Percentiles rank a stretch among this genome's conserved stretches.
Evolutionary conservation across 1,284 basidiomycete genomes (phyloP).

Genomic region (Ceratobasidium sp.): DNA sequence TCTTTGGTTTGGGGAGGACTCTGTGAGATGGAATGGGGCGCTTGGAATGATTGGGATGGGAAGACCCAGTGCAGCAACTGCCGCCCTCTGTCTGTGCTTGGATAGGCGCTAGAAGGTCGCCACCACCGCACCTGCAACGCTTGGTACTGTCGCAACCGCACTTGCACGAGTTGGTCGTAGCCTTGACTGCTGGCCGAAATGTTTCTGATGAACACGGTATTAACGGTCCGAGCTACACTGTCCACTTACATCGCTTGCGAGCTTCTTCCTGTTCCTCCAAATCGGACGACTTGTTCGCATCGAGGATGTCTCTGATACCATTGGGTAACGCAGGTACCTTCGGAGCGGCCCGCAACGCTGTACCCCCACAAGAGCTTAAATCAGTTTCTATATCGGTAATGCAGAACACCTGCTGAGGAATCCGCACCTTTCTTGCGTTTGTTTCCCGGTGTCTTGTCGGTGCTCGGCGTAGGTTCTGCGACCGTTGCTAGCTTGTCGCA

Average conservation of each 20-base stretch:
- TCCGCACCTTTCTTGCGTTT: slow-evolving; percentile 36
- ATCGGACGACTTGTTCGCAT: slow-evolving; percentile 19
- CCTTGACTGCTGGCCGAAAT: slow-evolving; percentile 17
- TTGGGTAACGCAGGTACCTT: slow-evolving; percentile 42
- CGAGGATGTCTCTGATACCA: slow-evolving; percentile 42
- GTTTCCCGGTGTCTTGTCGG: slow-evolving; percentile 26
- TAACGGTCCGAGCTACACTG: slow-evolving; percentile 1
- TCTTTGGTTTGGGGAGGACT: slow-evolving; percentile 32
- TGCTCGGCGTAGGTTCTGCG: slow-evolving; percentile 21
- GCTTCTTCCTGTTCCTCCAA: slow-evolving; percentile 34
- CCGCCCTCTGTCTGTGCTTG: slow-evolving; percentile 14
- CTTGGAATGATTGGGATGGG: not conserved
- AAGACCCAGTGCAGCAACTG: not conserved
- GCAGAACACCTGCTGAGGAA: not conserved
- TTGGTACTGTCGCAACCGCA: slow-evolving; percentile 36
- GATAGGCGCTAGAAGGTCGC: slow-evolving; percentile 13
- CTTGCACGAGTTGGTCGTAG: slow-evolving; percentile 22
- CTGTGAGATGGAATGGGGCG: slow-evolving; percentile 17
- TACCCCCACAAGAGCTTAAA: not conserved
- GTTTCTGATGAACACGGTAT: slow-evolving; percentile 11
- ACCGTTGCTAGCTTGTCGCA: slow-evolving; percentile 43
- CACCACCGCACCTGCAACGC: slow-evolving; percentile 26
- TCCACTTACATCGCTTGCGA: slow-evolving; percentile 33
- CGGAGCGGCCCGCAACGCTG: slow-evolving; percentile 41
- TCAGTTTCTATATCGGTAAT: slow-evolving; percentile 13